Conservation (phyloP, 345 rosid species). For the Iberis pinnata region DNA sequence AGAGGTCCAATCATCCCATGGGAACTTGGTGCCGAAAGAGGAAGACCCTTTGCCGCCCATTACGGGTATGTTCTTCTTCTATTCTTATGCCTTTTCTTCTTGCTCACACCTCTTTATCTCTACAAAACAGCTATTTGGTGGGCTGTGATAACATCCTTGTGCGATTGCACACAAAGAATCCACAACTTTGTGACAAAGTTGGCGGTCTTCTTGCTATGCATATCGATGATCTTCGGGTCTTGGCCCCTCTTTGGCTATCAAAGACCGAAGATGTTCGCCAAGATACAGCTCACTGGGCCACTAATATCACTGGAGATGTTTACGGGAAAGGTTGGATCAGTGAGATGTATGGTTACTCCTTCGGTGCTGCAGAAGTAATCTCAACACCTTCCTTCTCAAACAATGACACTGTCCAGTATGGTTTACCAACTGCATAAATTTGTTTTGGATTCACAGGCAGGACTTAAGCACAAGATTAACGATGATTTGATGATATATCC, state of each 20-base stretch:
- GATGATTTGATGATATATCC: slow-evolving; percentile 94
- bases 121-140: slow-evolving; percentile 56
- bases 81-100: not conserved
- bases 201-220: slow-evolving; percentile 99
- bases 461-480: slow-evolving; percentile 83
- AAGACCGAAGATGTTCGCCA: slow-evolving; percentile 96
- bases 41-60: slow-evolving; percentile 79
- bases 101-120: slow-evolving; percentile 1
- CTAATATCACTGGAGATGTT: slow-evolving; percentile 96
- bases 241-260: slow-evolving; percentile 95
- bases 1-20: slow-evolving; percentile 91
- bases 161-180: slow-evolving; percentile 69
- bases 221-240: slow-evolving; percentile 79
- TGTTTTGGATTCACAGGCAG: slow-evolving; percentile 48
- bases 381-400: slow-evolving; percentile 18
- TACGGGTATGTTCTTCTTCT: slow-evolving; percentile 49
- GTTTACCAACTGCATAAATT: not conserved
- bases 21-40: slow-evolving; percentile 90
- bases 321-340: slow-evolving; percentile 95
- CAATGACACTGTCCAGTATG: not conserved
- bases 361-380: slow-evolving; percentile 93
- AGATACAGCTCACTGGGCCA: slow-evolving; percentile 87
- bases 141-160: slow-evolving; percentile 93
- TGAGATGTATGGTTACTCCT: slow-evolving; percentile 99
- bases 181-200: slow-evolving; percentile 87